Evolutionary conservation across 495 filamentous ascomycete genomes (phyloP).

Genomic region (Penicillium robsamsonii): DNA sequence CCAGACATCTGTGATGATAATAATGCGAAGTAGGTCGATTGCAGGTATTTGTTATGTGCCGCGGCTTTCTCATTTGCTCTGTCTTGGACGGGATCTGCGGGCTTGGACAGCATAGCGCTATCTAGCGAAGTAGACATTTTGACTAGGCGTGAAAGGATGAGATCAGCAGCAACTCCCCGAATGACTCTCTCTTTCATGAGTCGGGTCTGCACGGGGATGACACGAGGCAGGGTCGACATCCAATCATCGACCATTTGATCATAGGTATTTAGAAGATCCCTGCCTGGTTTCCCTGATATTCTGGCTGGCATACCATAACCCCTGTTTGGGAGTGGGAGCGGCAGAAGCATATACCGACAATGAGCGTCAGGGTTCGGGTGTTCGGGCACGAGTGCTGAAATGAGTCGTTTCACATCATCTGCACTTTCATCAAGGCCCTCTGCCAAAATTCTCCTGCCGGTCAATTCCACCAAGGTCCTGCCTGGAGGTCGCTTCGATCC

Average conservation of each 20-base stretch:
- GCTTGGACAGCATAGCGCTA: neutral
- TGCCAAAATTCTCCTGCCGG: conserved; percentile 21
- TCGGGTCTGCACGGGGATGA: conserved; percentile 38
- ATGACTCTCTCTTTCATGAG: conserved; percentile 43
- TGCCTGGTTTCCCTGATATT: conserved; percentile 5
- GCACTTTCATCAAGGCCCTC: conserved; percentile 39
- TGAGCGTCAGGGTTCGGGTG: conserved; percentile 2
- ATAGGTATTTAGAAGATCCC: conserved; percentile 36
- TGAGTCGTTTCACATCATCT: conserved; percentile 24
- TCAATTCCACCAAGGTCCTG: conserved; percentile 36
- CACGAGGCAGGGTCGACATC: conserved; percentile 34
- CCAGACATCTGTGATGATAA: conserved; percentile 17
- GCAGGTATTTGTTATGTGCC: conserved; percentile 5
- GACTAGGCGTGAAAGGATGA: conserved; percentile 36
- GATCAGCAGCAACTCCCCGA: conserved; percentile 38
- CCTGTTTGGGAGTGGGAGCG: conserved; percentile 13
- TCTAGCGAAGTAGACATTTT: conserved; percentile 15
- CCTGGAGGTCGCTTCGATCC: conserved; percentile 5
- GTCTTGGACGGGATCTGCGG: neutral
- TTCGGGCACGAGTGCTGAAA: conserved; percentile 18
- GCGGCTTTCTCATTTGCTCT: neutral
- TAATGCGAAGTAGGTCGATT: conserved; percentile 1
- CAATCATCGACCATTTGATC: conserved; percentile 41
- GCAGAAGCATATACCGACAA: conserved; percentile 22
- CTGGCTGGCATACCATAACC: conserved; percentile 9